Evolutionary conservation across 331 rosid genomes (phyloP).

Genomic region (Telfairia occidentalis): DNA sequence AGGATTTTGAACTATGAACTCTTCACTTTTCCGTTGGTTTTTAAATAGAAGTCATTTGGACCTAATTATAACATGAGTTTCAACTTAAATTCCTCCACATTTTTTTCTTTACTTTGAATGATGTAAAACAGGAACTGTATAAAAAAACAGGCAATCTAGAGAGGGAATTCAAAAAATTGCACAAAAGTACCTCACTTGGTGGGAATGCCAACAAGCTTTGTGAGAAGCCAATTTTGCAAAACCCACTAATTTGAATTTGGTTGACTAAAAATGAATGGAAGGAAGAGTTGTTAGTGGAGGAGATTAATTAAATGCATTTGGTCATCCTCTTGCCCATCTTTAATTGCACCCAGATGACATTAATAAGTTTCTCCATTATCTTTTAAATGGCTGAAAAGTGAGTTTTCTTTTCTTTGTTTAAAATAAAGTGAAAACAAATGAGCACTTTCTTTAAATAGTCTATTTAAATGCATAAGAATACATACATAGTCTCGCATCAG

Average conservation of each 20-base stretch:
- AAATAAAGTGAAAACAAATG: not conserved
- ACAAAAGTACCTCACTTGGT: not conserved
- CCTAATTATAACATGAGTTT: not conserved
- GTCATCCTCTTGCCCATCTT: slow-evolving; percentile 14
- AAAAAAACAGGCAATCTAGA: not conserved
- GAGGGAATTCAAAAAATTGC: not conserved
- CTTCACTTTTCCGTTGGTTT: not conserved
- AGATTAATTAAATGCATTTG: slow-evolving; percentile 29
- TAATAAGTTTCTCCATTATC: slow-evolving; percentile 1
- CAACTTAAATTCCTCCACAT: not conserved
- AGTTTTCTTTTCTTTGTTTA: not conserved
- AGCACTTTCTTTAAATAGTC: not conserved
- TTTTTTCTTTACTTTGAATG: not conserved
- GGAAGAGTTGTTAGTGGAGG: slow-evolving; percentile 9
- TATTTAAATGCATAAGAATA: not conserved
- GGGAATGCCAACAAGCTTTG: not conserved
- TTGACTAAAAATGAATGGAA: slow-evolving; percentile 22
- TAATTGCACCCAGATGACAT: slow-evolving; percentile 9
- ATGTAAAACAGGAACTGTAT: not conserved
- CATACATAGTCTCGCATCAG: not conserved
- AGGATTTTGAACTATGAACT: not conserved
- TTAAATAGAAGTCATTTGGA: not conserved
- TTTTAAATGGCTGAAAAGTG: not conserved
- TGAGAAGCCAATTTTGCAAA: slow-evolving; percentile 8
- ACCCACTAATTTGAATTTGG: slow-evolving; percentile 16